Base-by-base conservation (phyloP, 2,329 filamentous ascomycete species). In the Colletotrichum cuscutae region DNA sequence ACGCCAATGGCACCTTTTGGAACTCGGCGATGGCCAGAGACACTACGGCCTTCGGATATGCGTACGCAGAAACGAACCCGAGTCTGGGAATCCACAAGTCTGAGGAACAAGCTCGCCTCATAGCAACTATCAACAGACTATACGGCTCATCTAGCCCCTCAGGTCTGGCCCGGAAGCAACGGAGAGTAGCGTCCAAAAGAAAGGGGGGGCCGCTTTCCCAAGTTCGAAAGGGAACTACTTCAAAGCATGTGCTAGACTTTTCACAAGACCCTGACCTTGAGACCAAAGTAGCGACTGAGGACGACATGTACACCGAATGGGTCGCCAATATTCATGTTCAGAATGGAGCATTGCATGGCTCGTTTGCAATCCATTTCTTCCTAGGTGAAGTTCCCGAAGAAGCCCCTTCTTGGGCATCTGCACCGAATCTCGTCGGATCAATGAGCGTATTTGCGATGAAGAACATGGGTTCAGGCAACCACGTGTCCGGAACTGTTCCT, bases 301-400 rank as follows among this genome's bases (percentile, higher is more conserved):
- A 84, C 13, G 81, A 81, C 57, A 78, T 78, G 11, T 90, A 91
- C 77, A 85, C 84, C 6, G 88, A 95, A 76, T 96, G 93, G 89
- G 86, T 91, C 28, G 90, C 89, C 76, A 94, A 93, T 77, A 86
- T 95, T 57, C 84, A 85, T 19, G 89, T 91, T 26, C 84, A 86
- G 66, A 92, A 90, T 74, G 87, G 89, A 70, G 89, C 89, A 2
- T 80, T 93, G 9, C 84, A 87, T 12, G 88, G 87, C 1, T 89
- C 91, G 0, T 94, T 92, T 66, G 76, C 75, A 0, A 84, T 96
- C 24, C 89, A 92, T 78, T 84, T 95, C 71, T 95, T 95, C 81
- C 79, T 95, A 1, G 93, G 91, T 0, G 79, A 85, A 2, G 82
- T 85, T 1, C 83, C 87, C 0, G 75, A 77, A 3, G 83, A 90